Percentiles rank a stretch among this genome's conserved stretches.
phyloP scores from a whole-genome alignment of 768 basidiomycete genomes.

The Suillus plorans region DNA sequence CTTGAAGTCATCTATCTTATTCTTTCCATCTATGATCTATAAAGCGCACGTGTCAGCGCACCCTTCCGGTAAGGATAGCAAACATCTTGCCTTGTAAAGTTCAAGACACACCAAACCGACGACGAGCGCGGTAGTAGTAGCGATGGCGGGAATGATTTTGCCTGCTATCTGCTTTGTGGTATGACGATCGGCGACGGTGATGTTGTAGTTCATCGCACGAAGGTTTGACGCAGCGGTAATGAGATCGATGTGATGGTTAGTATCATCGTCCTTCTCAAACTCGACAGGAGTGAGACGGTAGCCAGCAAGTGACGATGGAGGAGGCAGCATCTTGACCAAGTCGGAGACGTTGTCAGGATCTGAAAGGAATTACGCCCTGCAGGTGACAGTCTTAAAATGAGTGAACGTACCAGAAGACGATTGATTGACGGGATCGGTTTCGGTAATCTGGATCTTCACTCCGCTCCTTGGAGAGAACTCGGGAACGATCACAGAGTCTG shows the following conservation, averaged over 20 bases:
- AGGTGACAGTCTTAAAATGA: not conserved
- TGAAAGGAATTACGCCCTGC: conserved; percentile 20
- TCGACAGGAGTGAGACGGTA: conserved; percentile 94
- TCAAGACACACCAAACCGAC: conserved; percentile 96
- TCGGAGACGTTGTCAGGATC: conserved; percentile 53
- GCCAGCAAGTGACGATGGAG: conserved; percentile 91
- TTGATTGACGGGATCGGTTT: conserved; percentile 83
- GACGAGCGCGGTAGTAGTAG: conserved; percentile 95
- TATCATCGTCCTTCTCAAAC: conserved; percentile 99
- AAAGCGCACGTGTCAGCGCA: not conserved
- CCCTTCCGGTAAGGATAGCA: not conserved
- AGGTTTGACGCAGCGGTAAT: conserved; percentile 97
- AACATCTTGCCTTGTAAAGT: conserved; percentile 78
- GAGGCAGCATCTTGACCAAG: conserved; percentile 69
- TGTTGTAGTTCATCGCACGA: conserved; percentile 93
- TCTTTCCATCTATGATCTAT: conserved; percentile 94
- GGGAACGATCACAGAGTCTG: conserved; percentile 81
- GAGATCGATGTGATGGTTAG: conserved; percentile 98
- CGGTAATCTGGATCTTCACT: conserved; percentile 90
- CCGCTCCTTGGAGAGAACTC: conserved; percentile 93
- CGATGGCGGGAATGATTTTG: conserved; percentile 99
- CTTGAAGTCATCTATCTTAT: conserved; percentile 91
- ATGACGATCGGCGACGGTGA: conserved; percentile 83
- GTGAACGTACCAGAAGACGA: conserved; percentile 27
- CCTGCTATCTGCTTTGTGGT: conserved; percentile 97